Evolutionary conservation across 108 stramenopile genomes (phyloP), one percentile per base, ranked within the genome.

Genomic region (Nannochloropsis oceanica): DNA sequence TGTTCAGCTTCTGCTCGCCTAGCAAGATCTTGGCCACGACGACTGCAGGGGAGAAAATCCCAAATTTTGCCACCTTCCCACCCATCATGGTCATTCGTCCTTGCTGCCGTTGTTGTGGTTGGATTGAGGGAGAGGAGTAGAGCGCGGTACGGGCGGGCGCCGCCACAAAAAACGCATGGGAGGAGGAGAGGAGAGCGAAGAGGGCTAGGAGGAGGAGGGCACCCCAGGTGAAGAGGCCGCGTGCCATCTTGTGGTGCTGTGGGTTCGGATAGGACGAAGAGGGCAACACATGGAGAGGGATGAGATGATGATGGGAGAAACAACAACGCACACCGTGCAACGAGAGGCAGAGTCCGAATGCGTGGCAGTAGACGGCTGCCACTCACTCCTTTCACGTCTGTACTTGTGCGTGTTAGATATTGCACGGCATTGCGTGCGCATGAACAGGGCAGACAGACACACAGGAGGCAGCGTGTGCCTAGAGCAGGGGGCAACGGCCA

Each of bases 31-130:
- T 96, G 80, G 96, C 96, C 24, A 83, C 96, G 84, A 96, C 95
- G 11, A 97, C 97, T n/a, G 96, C 97, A 27, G 96, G 96, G 43
- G 95, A 96, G 91, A 97, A 98, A 26, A 97, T 84, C 44, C 97
- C 97, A 88, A 98, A 98, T 89, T 97, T 98, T 80, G 96, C 94
- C 88, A 90, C 85, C 81, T 89, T 89, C 42, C 85, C 88, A 73
- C 59, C 59, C 59, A 73, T 73, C 59, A 73, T 73, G 59, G 22
- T 73, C 59, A 73, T 73, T 18, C 22, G 5, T 22, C 59, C 59
- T n/a, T 73, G 59, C n/a, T 73, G 59, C 59, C 59, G 59, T n/a
- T n/a, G 22, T n/a, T n/a, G 59, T 18, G 59, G 59, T 22, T 22
- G 59, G 22, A 2, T n/a, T 22, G 18, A 73, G 59, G 59, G 59